Evolutionary conservation across 2,329 filamentous ascomycete species (phyloP), one percentile per base, ranked within the genome.

Genomic region (Cladophialophora psammophila): DNA sequence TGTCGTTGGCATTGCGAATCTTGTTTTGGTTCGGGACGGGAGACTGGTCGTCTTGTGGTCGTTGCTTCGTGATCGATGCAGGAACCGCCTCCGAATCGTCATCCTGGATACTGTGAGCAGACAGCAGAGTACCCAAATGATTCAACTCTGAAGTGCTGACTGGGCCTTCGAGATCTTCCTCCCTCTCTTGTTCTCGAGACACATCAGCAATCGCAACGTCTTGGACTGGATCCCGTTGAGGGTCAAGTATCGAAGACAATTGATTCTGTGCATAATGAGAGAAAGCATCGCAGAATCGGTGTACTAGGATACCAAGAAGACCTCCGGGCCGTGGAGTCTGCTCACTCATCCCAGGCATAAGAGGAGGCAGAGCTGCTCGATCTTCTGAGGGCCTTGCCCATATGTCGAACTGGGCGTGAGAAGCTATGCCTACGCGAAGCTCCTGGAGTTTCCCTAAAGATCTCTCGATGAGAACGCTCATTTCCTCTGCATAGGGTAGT

Each of bases 401-500:
- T 3, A 69, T 79, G 36, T 80, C 77, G 35, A 79, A 78, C 70
- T 81, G 78, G 3, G 84, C 83, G 69, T 86, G 82, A 5, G 80
- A 75, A 5, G 91, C 87, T 63, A 95, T 87, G 5, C 92, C 91
- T 5, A 95, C 85, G 52, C 91, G 85, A 38, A 96, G 82, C 76
- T 94, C 92, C 35, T 86, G 85, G 15, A 95, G 80, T 50, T 84
- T 84, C 68, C 85, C 82, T 66, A 87, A 83, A 12, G 91, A 94
- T 31, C 88, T 86, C 67, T 90, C 89, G 67, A 95, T 88, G 12
- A 95, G 83, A 50, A 92, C 83, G 62, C 90, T 90, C 86, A 95
- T 90, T 78, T 95, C 92, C 74, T 94, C 91, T 42, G 94, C 79
- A 76, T 95, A 95, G 34, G 89, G 86, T n/a, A 92, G 79, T 75